Evolutionary conservation across 1,284 basidiomycete species (phyloP).

Genomic region (Mycosarcoma mackinlayi): DNA sequence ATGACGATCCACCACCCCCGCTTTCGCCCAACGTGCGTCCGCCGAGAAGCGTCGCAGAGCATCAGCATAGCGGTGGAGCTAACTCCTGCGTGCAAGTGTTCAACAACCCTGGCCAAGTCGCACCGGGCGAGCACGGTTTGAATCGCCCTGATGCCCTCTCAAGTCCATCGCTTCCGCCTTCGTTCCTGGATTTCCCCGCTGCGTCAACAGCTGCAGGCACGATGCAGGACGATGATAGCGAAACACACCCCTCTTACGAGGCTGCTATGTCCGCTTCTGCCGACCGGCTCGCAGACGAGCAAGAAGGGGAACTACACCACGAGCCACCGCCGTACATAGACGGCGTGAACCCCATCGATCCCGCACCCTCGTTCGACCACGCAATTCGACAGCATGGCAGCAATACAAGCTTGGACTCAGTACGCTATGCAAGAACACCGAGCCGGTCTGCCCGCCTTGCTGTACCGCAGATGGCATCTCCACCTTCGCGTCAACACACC

Average conservation of each 20-base stretch:
- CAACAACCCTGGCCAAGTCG: constrained; percentile 2
- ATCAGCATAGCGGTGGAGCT: not conserved
- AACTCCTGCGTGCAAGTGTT: not conserved
- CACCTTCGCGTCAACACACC: not conserved
- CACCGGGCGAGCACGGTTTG: not conserved
- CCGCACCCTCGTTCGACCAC: constrained; percentile 35
- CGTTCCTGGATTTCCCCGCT: constrained; percentile 2
- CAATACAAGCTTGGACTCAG: not conserved
- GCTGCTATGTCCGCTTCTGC: constrained; percentile 20
- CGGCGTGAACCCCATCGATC: constrained; percentile 10
- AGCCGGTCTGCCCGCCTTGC: not conserved
- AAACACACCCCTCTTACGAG: constrained; percentile 34
- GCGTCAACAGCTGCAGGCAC: constrained; percentile 2
- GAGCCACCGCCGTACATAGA: constrained; percentile 42
- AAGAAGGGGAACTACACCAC: not conserved
- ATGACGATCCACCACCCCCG: constrained; percentile 29
- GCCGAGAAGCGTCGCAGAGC: not conserved
- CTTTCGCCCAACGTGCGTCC: constrained; percentile 16
- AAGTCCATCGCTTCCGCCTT: not conserved
- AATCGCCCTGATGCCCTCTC: too few relatives aligned
- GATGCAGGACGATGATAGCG: constrained; percentile 1
- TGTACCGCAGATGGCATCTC: not conserved
- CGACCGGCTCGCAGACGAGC: not conserved
- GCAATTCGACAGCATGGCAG: constrained; percentile 13
- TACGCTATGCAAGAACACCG: not conserved